phyloP scores from a whole-genome alignment of 352 stramenopile species.

The Globisporangium sylvaticum region DNA sequence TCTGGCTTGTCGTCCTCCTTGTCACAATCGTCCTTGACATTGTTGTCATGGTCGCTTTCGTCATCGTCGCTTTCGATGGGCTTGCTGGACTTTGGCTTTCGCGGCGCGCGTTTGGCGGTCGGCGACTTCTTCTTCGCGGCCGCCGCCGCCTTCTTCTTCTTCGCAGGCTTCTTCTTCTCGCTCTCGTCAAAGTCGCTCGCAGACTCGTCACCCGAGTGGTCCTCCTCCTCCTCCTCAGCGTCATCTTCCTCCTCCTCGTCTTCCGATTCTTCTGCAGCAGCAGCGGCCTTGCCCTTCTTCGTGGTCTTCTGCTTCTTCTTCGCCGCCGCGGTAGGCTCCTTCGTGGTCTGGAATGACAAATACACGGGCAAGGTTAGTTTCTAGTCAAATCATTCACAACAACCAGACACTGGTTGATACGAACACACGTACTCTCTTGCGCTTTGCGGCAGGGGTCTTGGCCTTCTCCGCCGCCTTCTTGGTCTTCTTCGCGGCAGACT shows the following conservation, averaged over 20 bases:
- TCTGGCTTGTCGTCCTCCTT: slow-evolving; percentile 1
- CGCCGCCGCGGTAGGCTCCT: slow-evolving; percentile 14
- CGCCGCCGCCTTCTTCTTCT: slow-evolving; percentile 26
- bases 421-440: slow-evolving; percentile 27
- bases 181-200: slow-evolving; percentile 66
- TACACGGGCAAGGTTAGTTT: background rate
- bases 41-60: background rate
- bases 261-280: slow-evolving; percentile 25
- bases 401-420: background rate
- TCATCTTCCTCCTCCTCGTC: slow-evolving; percentile 39
- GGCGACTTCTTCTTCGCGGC: slow-evolving; percentile 20
- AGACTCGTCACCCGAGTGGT: slow-evolving; percentile 30
- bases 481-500: slow-evolving; percentile 16
- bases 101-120: slow-evolving; percentile 22
- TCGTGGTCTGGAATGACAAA: slow-evolving; percentile 7
- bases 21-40: background rate
- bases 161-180: slow-evolving; percentile 20
- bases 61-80: slow-evolving; percentile 3
- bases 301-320: slow-evolving; percentile 53
- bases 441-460: slow-evolving; percentile 21
- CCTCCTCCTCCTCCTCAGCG: slow-evolving; percentile 34
- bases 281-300: slow-evolving; percentile 10
- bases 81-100: slow-evolving; percentile 15
- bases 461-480: slow-evolving; percentile 14
- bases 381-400: background rate